phyloP scores from a whole-genome alignment of 805 yeast genomes.

The Saitoella complicata region DNA sequence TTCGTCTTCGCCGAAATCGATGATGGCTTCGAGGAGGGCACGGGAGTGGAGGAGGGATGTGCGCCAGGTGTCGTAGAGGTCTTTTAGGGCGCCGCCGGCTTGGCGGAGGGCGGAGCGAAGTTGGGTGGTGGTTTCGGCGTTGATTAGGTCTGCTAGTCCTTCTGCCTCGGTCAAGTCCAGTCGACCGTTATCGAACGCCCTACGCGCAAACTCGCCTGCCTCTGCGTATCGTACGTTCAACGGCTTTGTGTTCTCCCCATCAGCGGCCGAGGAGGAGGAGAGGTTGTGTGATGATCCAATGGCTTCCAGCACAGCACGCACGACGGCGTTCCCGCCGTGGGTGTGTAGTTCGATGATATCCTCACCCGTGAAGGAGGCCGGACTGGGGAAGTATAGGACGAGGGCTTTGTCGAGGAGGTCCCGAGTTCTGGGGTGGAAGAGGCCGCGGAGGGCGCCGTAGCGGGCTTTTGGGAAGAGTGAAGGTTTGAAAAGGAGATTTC shows the following conservation, averaged over 20 bases:
- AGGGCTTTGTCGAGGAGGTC: slow-evolving; percentile 61
- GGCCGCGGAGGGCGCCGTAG: slow-evolving; percentile 6
- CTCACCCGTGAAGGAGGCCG: slow-evolving; percentile 83
- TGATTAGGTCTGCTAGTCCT: slow-evolving; percentile 74
- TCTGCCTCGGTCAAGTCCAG: slow-evolving; percentile 82
- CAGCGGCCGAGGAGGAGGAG: not conserved
- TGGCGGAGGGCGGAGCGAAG: slow-evolving; percentile 10
- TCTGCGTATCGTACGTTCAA: slow-evolving; percentile 55
- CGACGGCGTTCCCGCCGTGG: slow-evolving; percentile 87
- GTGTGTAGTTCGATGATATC: slow-evolving; percentile 76
- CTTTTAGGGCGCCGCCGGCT: slow-evolving; percentile 38
- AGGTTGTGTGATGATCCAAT: slow-evolving; percentile 21
- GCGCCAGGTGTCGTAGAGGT: slow-evolving; percentile 51
- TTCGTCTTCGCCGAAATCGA: slow-evolving; percentile 91
- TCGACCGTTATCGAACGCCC: slow-evolving; percentile 73
- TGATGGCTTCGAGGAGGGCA: slow-evolving; percentile 69
- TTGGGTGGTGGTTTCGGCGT: slow-evolving; percentile 87
- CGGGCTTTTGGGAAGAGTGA: not conserved
- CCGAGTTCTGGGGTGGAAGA: slow-evolving; percentile 2
- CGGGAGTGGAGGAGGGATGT: slow-evolving; percentile 41
- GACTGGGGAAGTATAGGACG: slow-evolving; percentile 49
- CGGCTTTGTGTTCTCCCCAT: slow-evolving; percentile 11
- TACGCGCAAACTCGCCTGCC: slow-evolving; percentile 77
- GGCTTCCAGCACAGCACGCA: slow-evolving; percentile 48
- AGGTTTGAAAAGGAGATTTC: not conserved